A percentile compares a stretch with the other conserved stretches of the same genome.
phyloP scores from a whole-genome alignment of 441 rosid genomes.

The Gossypium lobatum region DNA sequence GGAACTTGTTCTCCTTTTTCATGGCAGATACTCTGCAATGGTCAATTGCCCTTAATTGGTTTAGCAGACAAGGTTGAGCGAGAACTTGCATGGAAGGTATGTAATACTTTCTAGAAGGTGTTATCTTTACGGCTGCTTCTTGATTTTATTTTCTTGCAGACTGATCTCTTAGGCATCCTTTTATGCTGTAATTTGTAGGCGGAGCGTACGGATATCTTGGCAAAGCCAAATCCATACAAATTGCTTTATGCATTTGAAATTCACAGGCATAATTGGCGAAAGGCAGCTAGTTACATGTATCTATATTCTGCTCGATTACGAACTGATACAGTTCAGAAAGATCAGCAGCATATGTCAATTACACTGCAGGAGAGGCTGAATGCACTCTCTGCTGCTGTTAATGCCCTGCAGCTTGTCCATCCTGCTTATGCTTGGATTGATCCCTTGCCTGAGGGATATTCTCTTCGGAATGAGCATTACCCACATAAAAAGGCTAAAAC shows the following conservation, averaged over 20 bases:
- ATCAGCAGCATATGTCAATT: conserved; percentile 48
- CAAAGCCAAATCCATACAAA: conserved; percentile 82
- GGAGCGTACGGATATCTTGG: conserved; percentile 65
- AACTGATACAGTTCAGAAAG: conserved; percentile 51
- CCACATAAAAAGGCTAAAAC: conserved; percentile 78
- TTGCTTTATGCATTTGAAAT: conserved; percentile 92
- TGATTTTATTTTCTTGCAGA: conserved; percentile 10
- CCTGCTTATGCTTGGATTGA: conserved; percentile 91
- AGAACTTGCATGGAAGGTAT: conserved; percentile 98
- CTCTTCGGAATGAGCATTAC: conserved; percentile 34
- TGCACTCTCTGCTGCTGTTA: conserved; percentile 87
- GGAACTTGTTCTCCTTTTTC: conserved; percentile 10
- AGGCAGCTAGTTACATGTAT: conserved; percentile 86
- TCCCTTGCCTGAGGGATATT: conserved; percentile 41
- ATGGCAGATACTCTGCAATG: conserved; percentile 73
- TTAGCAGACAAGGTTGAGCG: conserved; percentile 84
- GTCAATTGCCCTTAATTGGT: conserved; percentile 85
- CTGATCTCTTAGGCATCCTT: conserved; percentile 17
- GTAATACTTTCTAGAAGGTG: conserved; percentile 16
- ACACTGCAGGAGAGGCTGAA: conserved; percentile 81
- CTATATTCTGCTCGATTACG: conserved; percentile 70
- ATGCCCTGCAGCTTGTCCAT: conserved; percentile 81
- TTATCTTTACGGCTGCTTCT: conserved; percentile 15
- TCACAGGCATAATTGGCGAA: conserved; percentile 91
- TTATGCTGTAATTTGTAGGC: conserved; percentile 53